Evolutionary conservation across 345 rosid genomes (phyloP).

Genomic region (Noccaea bulbosa): DNA sequence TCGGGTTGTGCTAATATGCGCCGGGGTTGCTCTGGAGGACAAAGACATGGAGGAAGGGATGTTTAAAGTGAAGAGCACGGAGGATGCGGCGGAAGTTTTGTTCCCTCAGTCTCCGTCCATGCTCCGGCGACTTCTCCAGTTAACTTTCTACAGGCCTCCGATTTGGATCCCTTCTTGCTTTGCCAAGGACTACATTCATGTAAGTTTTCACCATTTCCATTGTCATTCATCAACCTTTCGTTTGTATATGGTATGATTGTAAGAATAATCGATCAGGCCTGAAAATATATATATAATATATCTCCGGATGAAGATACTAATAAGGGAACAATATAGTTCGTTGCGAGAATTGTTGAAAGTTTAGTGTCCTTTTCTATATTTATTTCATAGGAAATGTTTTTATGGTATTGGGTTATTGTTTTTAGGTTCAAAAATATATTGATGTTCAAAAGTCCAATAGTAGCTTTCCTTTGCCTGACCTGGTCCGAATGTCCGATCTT

Average conservation of each 20-base stretch:
- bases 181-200: constrained; percentile 68
- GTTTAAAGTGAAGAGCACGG: constrained; percentile 62
- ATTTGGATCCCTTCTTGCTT: constrained; percentile 69
- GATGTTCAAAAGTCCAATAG: background rate
- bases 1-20: constrained; percentile 68
- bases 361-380: background rate
- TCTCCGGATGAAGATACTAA: no score
- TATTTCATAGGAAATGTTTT: background rate
- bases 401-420: constrained; percentile 1
- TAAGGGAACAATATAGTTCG: no score
- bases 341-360: background rate
- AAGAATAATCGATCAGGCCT: background rate
- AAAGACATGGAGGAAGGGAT: constrained; percentile 74
- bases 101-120: constrained; percentile 72
- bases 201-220: constrained; percentile 21
- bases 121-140: constrained; percentile 50
- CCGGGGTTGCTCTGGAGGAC: constrained; percentile 84
- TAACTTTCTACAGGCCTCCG: constrained; percentile 75
- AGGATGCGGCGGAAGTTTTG: constrained; percentile 59
- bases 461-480: constrained; percentile 4
- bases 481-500: constrained; percentile 1
- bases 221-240: background rate
- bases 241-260: background rate
- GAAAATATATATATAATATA: background rate
- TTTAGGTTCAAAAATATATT: constrained; percentile 1